A percentile compares a stretch with the other conserved stretches of the same genome.
Evolutionary conservation across 202 grass and related monocot genomes (phyloP).

Genomic region (Miscanthus sacchariflorus): DNA sequence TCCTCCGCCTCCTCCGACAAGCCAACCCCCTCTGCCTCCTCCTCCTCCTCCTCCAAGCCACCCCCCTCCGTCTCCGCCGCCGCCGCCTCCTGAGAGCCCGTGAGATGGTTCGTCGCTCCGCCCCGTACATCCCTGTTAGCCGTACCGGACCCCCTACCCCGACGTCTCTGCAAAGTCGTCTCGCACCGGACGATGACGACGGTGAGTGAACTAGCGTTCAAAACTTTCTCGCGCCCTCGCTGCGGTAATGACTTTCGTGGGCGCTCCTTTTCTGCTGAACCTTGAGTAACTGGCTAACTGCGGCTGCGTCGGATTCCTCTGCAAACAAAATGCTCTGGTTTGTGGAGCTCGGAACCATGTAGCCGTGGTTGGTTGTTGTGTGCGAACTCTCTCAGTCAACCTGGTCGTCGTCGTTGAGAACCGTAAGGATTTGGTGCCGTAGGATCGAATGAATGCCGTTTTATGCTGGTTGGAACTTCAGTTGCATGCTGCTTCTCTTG

Average conservation of each 20-base stretch:
- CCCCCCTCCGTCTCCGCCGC: background rate
- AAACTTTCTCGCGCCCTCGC: background rate
- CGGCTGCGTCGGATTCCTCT: background rate
- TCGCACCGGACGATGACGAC: background rate
- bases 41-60: background rate
- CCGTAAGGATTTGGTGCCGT: background rate
- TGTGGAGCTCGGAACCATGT: background rate
- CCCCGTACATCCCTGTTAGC: background rate
- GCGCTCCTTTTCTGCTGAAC: background rate
- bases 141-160: background rate
- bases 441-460: background rate
- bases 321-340: conserved; percentile 6
- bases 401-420: background rate
- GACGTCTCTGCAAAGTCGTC: background rate
- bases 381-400: background rate
- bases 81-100: background rate
- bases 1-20: too few relatives aligned
- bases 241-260: background rate
- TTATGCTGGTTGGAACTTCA: background rate
- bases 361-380: background rate
- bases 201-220: background rate
- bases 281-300: background rate
- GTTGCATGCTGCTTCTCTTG: background rate
- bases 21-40: too few relatives aligned
- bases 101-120: conserved; percentile 7